Conservation (phyloP, 1,139 yeast species). For the Yamadazyma kanchanaburiensis region DNA sequence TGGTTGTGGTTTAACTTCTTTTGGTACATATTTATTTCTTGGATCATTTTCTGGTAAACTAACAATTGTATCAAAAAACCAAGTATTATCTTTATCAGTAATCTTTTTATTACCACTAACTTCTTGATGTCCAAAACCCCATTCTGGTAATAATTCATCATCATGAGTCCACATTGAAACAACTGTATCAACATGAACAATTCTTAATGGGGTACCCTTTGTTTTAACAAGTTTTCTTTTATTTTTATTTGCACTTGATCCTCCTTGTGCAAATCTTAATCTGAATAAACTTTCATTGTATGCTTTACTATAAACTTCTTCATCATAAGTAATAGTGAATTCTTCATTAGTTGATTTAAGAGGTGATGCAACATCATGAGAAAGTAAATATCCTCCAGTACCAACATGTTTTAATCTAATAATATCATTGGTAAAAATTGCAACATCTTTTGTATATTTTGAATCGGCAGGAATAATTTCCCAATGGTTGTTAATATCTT, state of each 20-base stretch:
- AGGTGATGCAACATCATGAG: slow-evolving; percentile 99
- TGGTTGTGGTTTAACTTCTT: slow-evolving; percentile 55
- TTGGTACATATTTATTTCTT: slow-evolving; percentile 58
- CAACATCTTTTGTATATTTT: slow-evolving; percentile 30
- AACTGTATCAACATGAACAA: slow-evolving; percentile 79
- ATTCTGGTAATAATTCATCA: slow-evolving; percentile 80
- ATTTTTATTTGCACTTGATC: slow-evolving; percentile 36
- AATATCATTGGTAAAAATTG: slow-evolving; percentile 53
- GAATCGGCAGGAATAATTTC: slow-evolving; percentile 65
- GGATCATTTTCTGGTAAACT: slow-evolving; percentile 53
- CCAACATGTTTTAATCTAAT: slow-evolving; percentile 79
- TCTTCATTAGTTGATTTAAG: slow-evolving; percentile 87
- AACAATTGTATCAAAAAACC: slow-evolving; percentile 76
- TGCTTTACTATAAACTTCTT: slow-evolving; percentile 27
- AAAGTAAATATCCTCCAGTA: slow-evolving; percentile 72
- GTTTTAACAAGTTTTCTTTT: slow-evolving; percentile 58
- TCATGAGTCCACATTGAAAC: slow-evolving; percentile 96
- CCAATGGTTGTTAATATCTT: slow-evolving; percentile 80
- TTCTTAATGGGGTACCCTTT: slow-evolving; percentile 62
- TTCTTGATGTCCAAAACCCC: slow-evolving; percentile 93
- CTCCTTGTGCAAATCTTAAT: slow-evolving; percentile 48
- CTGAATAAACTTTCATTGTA: slow-evolving; percentile 79
- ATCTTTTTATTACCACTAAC: slow-evolving; percentile 90
- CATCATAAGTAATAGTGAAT: slow-evolving; percentile 68
- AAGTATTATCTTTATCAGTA: slow-evolving; percentile 61